Evolutionary conservation across 2,329 filamentous ascomycete genomes (phyloP).

Genomic region (Mycosphaerella sp.): DNA sequence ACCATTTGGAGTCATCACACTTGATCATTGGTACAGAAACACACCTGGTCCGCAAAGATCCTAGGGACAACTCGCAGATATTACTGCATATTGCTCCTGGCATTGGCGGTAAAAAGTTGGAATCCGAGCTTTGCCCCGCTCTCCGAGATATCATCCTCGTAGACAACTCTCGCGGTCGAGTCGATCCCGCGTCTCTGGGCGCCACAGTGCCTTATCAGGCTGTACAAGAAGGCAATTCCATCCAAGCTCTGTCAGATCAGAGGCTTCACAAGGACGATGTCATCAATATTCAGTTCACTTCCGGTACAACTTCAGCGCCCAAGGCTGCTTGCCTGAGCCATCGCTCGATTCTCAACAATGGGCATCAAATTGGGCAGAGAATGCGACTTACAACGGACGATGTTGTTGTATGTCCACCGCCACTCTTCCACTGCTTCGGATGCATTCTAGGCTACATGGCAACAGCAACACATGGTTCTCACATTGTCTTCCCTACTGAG

Average conservation of each 20-base stretch:
- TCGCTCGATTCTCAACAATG: constrained; percentile 86
- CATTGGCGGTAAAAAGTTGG: constrained; percentile 34
- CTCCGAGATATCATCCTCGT: constrained; percentile 68
- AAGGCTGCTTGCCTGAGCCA: constrained; percentile 91
- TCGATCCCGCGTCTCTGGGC: constrained; percentile 42
- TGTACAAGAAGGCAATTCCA: constrained; percentile 36
- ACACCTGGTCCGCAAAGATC: constrained; percentile 63
- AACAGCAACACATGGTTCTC: constrained; percentile 73
- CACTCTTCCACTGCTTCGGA: constrained; percentile 70
- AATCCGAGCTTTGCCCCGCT: constrained; percentile 59
- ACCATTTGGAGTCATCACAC: constrained; percentile 65
- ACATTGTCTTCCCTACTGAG: constrained; percentile 79
- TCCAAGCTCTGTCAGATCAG: constrained; percentile 40
- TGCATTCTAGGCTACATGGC: constrained; percentile 93
- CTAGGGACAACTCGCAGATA: constrained; percentile 54
- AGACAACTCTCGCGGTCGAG: constrained; percentile 62
- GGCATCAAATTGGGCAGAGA: constrained; percentile 70
- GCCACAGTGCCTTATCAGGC: constrained; percentile 43
- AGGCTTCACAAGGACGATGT: constrained; percentile 59
- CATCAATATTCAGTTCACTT: constrained; percentile 95
- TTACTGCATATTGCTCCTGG: constrained; percentile 42
- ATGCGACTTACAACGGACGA: constrained; percentile 75
- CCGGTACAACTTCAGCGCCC: constrained; percentile 78
- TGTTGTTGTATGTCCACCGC: constrained; percentile 59
- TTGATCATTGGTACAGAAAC: constrained; percentile 84